These are phyloP conservation scores for Diplotaxis tenuifolia DNA, from an alignment of 345 rosid genomes.

Conservation along the genomic window DNA sequence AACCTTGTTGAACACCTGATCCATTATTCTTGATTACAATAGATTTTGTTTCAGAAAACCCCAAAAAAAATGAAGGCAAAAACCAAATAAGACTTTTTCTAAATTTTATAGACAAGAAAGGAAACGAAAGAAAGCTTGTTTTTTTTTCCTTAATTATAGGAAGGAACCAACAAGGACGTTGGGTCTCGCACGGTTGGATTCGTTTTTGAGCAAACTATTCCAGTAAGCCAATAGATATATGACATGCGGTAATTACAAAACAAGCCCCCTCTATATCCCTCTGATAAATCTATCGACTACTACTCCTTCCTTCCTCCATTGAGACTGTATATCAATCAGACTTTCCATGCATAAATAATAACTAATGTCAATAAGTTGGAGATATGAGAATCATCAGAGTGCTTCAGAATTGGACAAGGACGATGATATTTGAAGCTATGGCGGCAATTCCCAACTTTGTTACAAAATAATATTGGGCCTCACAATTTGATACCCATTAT, in stretches of 20 bases:
- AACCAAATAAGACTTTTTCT: neutral
- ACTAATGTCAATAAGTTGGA: neutral
- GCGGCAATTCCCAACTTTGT: slow-evolving; percentile 3
- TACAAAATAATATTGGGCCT: neutral
- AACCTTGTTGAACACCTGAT: slow-evolving; percentile 83
- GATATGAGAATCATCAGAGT: neutral
- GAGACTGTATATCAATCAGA: neutral
- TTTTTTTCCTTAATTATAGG: neutral
- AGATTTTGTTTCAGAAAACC: neutral
- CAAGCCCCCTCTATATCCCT: neutral
- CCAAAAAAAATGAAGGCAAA: neutral
- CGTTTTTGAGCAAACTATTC: neutral
- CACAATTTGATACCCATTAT: slow-evolving; percentile 8
- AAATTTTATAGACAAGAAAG: neutral
- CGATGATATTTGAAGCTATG: neutral
- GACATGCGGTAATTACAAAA: neutral
- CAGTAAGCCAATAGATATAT: neutral
- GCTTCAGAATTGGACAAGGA: neutral
- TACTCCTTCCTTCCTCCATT: neutral
- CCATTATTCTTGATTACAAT: slow-evolving; percentile 45
- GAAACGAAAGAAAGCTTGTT: neutral
- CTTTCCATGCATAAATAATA: neutral
- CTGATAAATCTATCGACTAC: neutral
- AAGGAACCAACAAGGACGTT: neutral
- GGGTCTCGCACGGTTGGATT: slow-evolving; percentile 1